Evolutionary conservation across 2,329 filamentous ascomycete genomes (phyloP).

Genomic region (Diplodia intermedia): DNA sequence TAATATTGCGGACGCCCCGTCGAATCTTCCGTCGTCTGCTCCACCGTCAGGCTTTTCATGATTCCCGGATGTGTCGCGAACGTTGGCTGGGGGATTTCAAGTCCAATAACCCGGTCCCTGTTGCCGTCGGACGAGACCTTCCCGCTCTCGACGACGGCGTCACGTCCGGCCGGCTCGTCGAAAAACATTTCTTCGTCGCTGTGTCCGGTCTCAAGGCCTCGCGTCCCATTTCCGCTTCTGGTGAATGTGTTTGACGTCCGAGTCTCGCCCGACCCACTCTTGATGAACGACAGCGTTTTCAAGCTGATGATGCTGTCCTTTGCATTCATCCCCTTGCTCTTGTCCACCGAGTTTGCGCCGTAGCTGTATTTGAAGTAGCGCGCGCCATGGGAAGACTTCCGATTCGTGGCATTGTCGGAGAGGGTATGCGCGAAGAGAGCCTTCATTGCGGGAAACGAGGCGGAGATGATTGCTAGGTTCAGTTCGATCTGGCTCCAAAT

Average conservation of each 20-base stretch:
- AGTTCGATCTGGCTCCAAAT: constrained; percentile 59
- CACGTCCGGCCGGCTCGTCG: constrained; percentile 18
- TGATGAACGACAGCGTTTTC: constrained; percentile 19
- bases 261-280: constrained; percentile 2
- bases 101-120: neutral
- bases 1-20: constrained; percentile 17
- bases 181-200: constrained; percentile 27
- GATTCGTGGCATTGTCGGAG: neutral
- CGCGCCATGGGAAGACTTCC: constrained; percentile 4
- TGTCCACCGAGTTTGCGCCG: constrained; percentile 17
- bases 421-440: constrained; percentile 45
- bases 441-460: constrained; percentile 54
- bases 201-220: constrained; percentile 2
- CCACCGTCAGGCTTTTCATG: constrained; percentile 25
- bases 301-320: constrained; percentile 23
- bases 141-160: neutral
- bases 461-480: constrained; percentile 55
- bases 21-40: constrained; percentile 11
- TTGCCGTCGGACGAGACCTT: constrained; percentile 7
- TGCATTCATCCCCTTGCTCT: neutral
- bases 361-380: constrained; percentile 29
- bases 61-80: constrained; percentile 18
- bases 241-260: constrained; percentile 3
- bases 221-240: neutral
- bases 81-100: neutral